Evolutionary conservation across 2,329 filamentous ascomycete genomes (phyloP).

Genomic region (Apiospora pterosperma): DNA sequence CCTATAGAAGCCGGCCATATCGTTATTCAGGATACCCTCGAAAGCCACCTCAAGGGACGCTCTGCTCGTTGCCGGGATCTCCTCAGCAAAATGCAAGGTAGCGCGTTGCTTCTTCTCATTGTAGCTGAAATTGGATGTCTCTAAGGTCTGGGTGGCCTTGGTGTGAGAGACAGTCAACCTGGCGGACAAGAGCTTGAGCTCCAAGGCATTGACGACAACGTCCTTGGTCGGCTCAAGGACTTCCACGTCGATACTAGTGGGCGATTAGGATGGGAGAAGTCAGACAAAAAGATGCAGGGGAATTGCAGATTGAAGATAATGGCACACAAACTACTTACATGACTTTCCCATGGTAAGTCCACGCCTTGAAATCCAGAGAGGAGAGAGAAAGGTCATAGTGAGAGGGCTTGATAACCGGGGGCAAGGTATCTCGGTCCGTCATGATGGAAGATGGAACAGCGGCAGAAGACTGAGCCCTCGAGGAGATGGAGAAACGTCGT

Average conservation of each 20-base stretch:
- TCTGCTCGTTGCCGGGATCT: slow-evolving; percentile 65
- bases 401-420: slow-evolving; percentile 67
- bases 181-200: slow-evolving; percentile 70
- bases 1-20: slow-evolving; percentile 91
- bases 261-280: slow-evolving; percentile 1
- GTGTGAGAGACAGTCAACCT: slow-evolving; percentile 58
- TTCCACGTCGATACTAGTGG: slow-evolving; percentile 65
- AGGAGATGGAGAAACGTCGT: slow-evolving; percentile 23
- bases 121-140: slow-evolving; percentile 70
- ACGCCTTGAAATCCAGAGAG: slow-evolving; percentile 71
- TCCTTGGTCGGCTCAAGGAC: slow-evolving; percentile 70
- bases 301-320: neutral
- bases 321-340: slow-evolving; percentile 39
- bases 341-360: slow-evolving; percentile 81
- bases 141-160: slow-evolving; percentile 53
- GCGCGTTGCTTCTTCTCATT: slow-evolving; percentile 82
- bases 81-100: slow-evolving; percentile 71
- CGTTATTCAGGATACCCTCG: slow-evolving; percentile 79
- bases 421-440: slow-evolving; percentile 61
- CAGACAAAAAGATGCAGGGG: neutral
- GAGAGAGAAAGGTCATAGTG: slow-evolving; percentile 84
- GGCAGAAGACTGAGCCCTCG: slow-evolving; percentile 21
- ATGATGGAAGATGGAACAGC: slow-evolving; percentile 39
- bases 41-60: slow-evolving; percentile 69
- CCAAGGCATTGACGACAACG: slow-evolving; percentile 80